Evolutionary conservation across 1,284 basidiomycete species (phyloP), one percentile per base, ranked within the genome.

Genomic region (Microbotryomycetes sp.): DNA sequence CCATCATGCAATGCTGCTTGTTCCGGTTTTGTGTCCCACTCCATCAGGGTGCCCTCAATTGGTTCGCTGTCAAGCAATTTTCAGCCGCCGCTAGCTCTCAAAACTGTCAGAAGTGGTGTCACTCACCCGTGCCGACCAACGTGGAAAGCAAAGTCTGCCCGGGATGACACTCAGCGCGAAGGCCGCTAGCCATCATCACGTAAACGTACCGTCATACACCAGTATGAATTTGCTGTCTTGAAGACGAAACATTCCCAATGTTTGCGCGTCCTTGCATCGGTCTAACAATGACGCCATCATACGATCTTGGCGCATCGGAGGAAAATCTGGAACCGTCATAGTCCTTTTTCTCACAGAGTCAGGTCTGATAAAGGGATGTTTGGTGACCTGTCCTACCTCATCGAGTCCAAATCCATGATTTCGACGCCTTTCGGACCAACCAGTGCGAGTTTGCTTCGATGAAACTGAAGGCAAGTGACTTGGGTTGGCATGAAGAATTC

Each of bases 1-100:
- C 91, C 90, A 48, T 87, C 84, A 70, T 91, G 89, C 78, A 89
- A 86, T 0, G 89, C 90, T 27, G 92, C 89, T 47, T 83, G 84
- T 71, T 91, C 88, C 1, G 89, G 89, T 2, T 84, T 88, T 13
- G 91, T 91, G 76, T 97, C 93, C 92, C 93, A 97, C 74, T 97
- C 92, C 71, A 97, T 89, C 21, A 59, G 46, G 6, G 59, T 55
- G 1, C 61, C 64, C 26, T 52, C 57, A 26, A 61, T 56, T 1
- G 64, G 64, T 31, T 65, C 63, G 35, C 51, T 52, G 51, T 2
- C 11, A 7, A 21, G 51, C 13, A 26, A 24, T 26, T 23, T 9
- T 50, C 48, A 50, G 48, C n/a, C n/a, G 2, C 23, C 29, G 48
- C 24, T 26, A 13, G 15, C 18, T 3, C n/a, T 23, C n/a, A 26